A percentile compares a stretch with the other conserved stretches of the same genome.
Evolutionary conservation across 805 yeast species (phyloP).

Genomic region (Zygoascus bituminiphila): DNA sequence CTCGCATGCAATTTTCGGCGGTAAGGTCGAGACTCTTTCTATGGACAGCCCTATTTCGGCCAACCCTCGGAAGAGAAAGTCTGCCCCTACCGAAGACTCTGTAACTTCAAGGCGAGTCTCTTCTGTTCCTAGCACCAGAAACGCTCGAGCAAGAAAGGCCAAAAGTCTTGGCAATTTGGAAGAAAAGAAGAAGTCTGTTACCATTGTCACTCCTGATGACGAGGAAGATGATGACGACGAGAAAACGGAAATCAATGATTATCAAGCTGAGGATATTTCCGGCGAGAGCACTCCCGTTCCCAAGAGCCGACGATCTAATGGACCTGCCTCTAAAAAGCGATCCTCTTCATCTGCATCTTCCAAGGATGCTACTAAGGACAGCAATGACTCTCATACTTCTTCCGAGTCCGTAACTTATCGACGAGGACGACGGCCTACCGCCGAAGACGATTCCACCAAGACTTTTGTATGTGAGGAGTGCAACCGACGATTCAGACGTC

Average conservation of each 20-base stretch:
- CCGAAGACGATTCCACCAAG: constrained; percentile 36
- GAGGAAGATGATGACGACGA: constrained; percentile 1
- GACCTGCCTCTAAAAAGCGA: neutral
- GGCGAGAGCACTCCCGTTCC: neutral
- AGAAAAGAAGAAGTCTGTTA: neutral
- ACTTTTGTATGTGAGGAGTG: constrained; percentile 59
- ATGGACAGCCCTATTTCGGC: neutral
- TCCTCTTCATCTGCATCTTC: constrained; percentile 2
- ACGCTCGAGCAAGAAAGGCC: neutral
- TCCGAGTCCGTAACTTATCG: constrained; percentile 5
- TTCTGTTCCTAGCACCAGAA: neutral
- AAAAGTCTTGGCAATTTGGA: neutral
- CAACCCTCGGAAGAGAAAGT: neutral
- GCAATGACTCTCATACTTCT: neutral
- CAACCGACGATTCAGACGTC: constrained; percentile 58
- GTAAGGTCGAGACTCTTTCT: neutral
- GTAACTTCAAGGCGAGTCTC: neutral
- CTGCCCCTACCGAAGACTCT: neutral
- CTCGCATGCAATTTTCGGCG: neutral
- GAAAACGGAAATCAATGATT: constrained; percentile 1
- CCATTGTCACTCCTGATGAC: neutral
- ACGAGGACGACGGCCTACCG: constrained; percentile 60
- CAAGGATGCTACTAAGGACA: neutral
- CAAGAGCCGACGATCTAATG: neutral
- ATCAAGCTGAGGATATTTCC: neutral